Evolutionary conservation across 2,329 filamentous ascomycete species (phyloP), one percentile per base, ranked within the genome.

Genomic region (Tothia fuscella): DNA sequence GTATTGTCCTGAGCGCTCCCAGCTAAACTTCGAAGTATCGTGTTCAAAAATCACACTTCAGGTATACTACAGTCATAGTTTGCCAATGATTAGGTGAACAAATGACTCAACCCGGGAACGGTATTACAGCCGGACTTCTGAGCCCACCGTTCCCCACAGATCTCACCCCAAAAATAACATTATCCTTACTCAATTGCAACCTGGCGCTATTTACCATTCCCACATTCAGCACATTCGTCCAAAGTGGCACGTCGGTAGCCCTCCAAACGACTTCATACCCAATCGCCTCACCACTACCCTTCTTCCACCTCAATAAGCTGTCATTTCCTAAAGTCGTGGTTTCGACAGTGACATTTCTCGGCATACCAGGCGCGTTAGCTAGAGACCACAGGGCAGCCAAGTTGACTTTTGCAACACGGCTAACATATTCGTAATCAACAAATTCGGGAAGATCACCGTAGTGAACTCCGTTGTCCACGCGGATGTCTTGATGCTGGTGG

Each of bases 221-320:
- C 3, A 76, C 70, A 50, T 66, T 59, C 2, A 70, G 44, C 19
- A 60, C 55, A 44, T 67, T 61, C 31, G 67, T 68, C 70, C 69
- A 74, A 38, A 70, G 60, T 35, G 67, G 63, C 26, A 67, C 64
- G 12, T 62, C 63, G 4, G 66, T 71, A 2, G 68, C 52, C 42
- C 73, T 58, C 70, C 70, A 76, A 0, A 77, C 67, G 2, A 76
- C 53, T 56, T 76, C 72, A 50, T 76, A 76, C 2, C 64, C 61
- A n/a, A 20, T 28, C 14, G 32, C 42, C 21, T 26, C 41, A 3
- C 41, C 64, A 25, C 63, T 56, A 2, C 61, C 60, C 3, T 55
- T 51, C 2, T 51, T 48, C 72, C 72, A 76, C 10, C 57, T 63
- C 13, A 77, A 59, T 29, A 60, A 58, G 38, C 63, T 71, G 36